Percentiles rank a stretch among this genome's conserved stretches.
These are phyloP conservation scores for Vitis cinerea DNA, from an alignment of 164 flowering plant species.

Conservation along the genomic window DNA sequence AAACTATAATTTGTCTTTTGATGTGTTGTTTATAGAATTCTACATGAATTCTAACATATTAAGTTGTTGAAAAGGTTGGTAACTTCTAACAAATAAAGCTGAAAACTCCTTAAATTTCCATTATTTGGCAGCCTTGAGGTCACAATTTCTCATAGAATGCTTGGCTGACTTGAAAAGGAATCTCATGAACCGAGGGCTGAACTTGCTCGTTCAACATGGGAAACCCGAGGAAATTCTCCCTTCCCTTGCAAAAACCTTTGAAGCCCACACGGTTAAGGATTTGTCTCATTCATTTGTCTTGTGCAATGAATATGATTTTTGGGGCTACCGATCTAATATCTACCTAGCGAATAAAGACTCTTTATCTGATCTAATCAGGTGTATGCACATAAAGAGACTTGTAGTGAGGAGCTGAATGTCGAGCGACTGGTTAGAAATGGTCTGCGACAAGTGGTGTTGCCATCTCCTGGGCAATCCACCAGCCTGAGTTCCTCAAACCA, in stretches of 20 bases:
- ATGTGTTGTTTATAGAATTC: no score
- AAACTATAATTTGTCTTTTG: no score
- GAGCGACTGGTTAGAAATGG: slow-evolving; percentile 52
- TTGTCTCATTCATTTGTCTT: not conserved
- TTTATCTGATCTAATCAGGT: slow-evolving; percentile 44
- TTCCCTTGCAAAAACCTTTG: slow-evolving; percentile 58
- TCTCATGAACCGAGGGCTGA: slow-evolving; percentile 63
- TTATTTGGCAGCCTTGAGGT: slow-evolving; percentile 67
- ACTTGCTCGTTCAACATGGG: slow-evolving; percentile 75
- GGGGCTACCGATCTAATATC: not conserved
- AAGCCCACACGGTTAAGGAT: slow-evolving; percentile 75
- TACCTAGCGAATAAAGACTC: not conserved
- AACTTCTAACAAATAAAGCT: no score
- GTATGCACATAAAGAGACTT: slow-evolving; percentile 92
- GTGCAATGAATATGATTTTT: not conserved
- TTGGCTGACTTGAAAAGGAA: slow-evolving; percentile 77
- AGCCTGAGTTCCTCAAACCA: slow-evolving; percentile 17
- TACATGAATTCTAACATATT: no score
- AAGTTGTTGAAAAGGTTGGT: no score
- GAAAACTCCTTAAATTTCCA: not conserved
- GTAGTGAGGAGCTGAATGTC: slow-evolving; percentile 80
- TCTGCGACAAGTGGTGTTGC: slow-evolving; percentile 29
- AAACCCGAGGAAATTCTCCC: slow-evolving; percentile 87
- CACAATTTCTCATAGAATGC: slow-evolving; percentile 72
- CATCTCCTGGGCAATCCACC: slow-evolving; percentile 12